Evolutionary conservation across 768 basidiomycete genomes (phyloP), one percentile per base, ranked within the genome.

Genomic region (Panaeolus cyanescens): DNA sequence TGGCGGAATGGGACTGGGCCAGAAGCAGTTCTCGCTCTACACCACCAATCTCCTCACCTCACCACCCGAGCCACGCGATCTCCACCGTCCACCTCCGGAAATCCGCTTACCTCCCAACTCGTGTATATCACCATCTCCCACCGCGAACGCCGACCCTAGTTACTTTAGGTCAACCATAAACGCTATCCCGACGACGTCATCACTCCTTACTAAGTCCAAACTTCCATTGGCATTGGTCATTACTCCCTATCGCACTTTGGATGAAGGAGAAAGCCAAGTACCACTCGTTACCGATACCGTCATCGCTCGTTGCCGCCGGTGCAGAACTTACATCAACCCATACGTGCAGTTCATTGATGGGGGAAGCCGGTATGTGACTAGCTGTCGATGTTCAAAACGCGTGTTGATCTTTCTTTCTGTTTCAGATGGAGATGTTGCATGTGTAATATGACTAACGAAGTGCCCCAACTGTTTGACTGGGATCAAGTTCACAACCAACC

Each of bases 401-500:
- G 45, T 50, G 25, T 50, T 50, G 25, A 50, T 28, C 25, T 30
- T 33, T 28, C 17, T 9, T 40, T 42, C 22, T 20, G 54, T 12
- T 31, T 5, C 59, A 91, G 92, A 64, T 99, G 97, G 97, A 92
- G 97, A 72, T 99, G 97, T 75, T 96, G 95, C 76, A 95, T 99
- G 95, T 99, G 97, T 75, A 93, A 91, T 69, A 88, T 99, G 84
- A 92, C 93, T 39, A 99, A 99, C 73, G 97, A 99, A 75, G 96
- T 99, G 0, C 97, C 97, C 22, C 96, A 98, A 68, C 80, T 97
- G 56, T 99, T 99, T 71, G 97, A 99, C 72, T 99, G 97, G 97
- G 94, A 99, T 73, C 93, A 95, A 74, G 85, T 83, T 57, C 88
- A 86, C 64, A 97, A 96, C 71, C 91, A 94, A 73, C 96, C 95